These are phyloP conservation scores for Pseudocercospora fijiensis DNA, from an alignment of 2,329 filamentous ascomycete genomes.

Conservation along the genomic window DNA sequence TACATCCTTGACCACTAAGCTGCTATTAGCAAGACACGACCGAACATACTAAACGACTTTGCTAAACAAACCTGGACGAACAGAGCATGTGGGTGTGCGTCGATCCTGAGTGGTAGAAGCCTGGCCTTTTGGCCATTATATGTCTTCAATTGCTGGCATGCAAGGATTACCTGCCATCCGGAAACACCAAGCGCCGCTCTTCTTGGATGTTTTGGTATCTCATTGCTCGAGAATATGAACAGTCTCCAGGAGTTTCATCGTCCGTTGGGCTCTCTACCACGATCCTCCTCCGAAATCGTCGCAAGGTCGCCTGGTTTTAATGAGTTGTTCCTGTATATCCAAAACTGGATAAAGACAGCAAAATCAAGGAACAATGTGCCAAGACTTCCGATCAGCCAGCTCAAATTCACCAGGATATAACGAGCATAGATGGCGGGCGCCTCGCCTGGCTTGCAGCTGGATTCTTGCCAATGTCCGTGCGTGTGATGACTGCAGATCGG, in stretches of 20 bases:
- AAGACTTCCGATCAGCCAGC: constrained; percentile 85
- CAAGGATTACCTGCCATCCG: not conserved
- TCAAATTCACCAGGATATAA: constrained; percentile 86
- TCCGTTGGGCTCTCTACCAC: constrained; percentile 32
- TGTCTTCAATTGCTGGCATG: not conserved
- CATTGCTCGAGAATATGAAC: not conserved
- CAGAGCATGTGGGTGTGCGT: constrained; percentile 8
- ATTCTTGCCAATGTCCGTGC: constrained; percentile 38
- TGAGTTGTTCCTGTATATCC: constrained; percentile 64
- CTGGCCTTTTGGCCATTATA: constrained; percentile 7
- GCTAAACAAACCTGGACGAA: constrained; percentile 16
- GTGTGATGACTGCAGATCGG: constrained; percentile 59
- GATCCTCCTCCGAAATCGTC: constrained; percentile 24
- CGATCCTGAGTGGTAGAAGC: not conserved
- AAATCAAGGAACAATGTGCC: constrained; percentile 84
- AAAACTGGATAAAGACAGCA: constrained; percentile 87
- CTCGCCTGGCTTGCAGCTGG: constrained; percentile 64
- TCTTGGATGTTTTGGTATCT: not conserved
- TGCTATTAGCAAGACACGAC: constrained; percentile 3
- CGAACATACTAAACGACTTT: constrained; percentile 1
- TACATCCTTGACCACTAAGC: constrained; percentile 21
- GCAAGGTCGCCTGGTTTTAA: constrained; percentile 24
- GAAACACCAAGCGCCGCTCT: not conserved
- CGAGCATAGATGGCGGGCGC: constrained; percentile 65
- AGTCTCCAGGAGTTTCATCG: constrained; percentile 16